Base-by-base conservation (phyloP, 2,329 filamentous ascomycete species). In the Phialophora chinensis region DNA sequence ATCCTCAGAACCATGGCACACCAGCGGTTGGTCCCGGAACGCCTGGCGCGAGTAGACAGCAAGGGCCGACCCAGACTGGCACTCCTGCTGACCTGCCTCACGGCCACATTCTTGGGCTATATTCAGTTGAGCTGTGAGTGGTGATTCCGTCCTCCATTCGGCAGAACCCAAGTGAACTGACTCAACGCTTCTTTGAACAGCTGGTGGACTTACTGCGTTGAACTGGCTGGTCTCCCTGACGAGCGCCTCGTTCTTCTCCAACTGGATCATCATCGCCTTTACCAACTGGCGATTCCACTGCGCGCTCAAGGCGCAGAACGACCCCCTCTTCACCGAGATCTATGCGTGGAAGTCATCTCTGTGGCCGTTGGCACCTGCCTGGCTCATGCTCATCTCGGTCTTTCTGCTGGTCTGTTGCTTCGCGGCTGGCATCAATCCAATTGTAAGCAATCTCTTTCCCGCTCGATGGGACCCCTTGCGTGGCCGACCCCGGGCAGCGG, bases 221-320 rank as follows among this genome's bases (percentile, higher is more conserved):
- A 75, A 71, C 54, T 77, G 75, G 72, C 50, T 73, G 20, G 54
- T 69, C 14, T 69, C 67, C 31, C 76, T 79, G 60, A 73, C 76
- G 7, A 76, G 73, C 31, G 71, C 77, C 1, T 72, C 72, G 4
- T 77, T 72, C 68, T 78, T 78, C 66, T 73, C 70, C 66, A 74
- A 74, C 59, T 79, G 77, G 75, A 69, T 77, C 31, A 74, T 79
- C 25, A 74, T 79, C 49, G 61, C 72, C 11, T 71, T 77, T 62
- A 77, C 74, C 6, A 74, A 71, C 3, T 75, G 70, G 47, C 72
- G 75, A 5, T 79, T 79, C 68, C 76, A 71, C 17, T 66, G 69
- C 8, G 75, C 74, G 6, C 66, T 76, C 25, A 66, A 69, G 23
- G 72, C 72, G 6, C 74, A 76, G 54, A 69, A 72, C 35, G 73